These are phyloP conservation scores for Aspergillus sp. DNA, from an alignment of 2,329 filamentous ascomycete species.

Conservation along the genomic window DNA sequence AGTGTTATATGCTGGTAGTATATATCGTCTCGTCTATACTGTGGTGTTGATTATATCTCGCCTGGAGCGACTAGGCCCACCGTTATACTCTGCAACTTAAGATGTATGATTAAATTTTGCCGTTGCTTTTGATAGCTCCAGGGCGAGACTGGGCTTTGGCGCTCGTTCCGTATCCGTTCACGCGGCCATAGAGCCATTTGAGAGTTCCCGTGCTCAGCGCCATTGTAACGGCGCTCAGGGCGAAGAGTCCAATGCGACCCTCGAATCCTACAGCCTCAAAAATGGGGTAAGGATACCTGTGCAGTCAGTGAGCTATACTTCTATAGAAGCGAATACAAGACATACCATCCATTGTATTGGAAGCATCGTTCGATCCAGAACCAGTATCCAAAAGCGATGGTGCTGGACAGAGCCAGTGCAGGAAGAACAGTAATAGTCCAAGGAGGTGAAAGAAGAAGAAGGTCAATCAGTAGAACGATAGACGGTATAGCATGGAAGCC, in stretches of 20 bases:
- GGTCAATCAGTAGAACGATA: slow-evolving; percentile 56
- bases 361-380: slow-evolving; percentile 66
- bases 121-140: slow-evolving; percentile 32
- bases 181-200: slow-evolving; percentile 67
- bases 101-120: slow-evolving; percentile 19
- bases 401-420: slow-evolving; percentile 51
- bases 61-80: neutral
- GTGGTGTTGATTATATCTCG: neutral
- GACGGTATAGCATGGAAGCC: slow-evolving; percentile 56
- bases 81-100: neutral
- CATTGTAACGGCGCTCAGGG: slow-evolving; percentile 69
- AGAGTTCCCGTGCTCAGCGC: slow-evolving; percentile 67
- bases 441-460: slow-evolving; percentile 61
- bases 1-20: neutral
- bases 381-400: slow-evolving; percentile 63
- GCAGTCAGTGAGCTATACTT: slow-evolving; percentile 6
- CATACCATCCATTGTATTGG: slow-evolving; percentile 60
- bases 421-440: slow-evolving; percentile 59
- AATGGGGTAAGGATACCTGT: slow-evolving; percentile 83
- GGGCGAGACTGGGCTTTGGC: slow-evolving; percentile 27
- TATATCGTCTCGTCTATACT: neutral
- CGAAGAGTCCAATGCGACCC: slow-evolving; percentile 70
- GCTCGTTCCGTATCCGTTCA: slow-evolving; percentile 40
- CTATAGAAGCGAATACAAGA: slow-evolving; percentile 10
- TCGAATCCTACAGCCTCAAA: slow-evolving; percentile 68